Conservation (phyloP, 306 rosid genomes). For the Prunus mongolica region DNA sequence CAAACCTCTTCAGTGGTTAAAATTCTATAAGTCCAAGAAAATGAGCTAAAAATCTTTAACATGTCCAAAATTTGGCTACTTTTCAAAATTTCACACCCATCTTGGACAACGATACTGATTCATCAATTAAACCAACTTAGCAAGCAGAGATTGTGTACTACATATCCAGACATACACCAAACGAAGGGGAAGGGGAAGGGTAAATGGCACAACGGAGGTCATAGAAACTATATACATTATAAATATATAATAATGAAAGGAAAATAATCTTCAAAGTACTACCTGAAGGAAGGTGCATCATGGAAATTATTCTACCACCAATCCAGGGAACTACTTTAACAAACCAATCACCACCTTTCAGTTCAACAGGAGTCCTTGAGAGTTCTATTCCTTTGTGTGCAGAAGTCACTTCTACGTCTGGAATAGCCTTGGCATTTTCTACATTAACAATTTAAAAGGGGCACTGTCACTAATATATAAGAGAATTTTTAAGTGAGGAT, state of each 20-base stretch:
- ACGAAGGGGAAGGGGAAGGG: neutral
- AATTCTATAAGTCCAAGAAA: too few relatives aligned
- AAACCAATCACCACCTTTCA: conserved; percentile 69
- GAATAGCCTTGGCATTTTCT: conserved; percentile 69
- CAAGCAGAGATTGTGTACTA: neutral
- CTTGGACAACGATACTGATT: neutral
- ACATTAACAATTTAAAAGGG: conserved; percentile 15
- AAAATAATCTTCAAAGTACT: conserved; percentile 9
- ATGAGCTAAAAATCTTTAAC: too few relatives aligned
- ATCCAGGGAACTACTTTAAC: conserved; percentile 85
- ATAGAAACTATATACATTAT: neutral
- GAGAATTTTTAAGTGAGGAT: neutral
- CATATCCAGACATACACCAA: neutral
- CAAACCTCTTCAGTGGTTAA: too few relatives aligned
- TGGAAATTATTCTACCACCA: conserved; percentile 91
- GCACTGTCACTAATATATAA: neutral
- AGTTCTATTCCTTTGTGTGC: conserved; percentile 60
- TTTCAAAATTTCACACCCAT: neutral
- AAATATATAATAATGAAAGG: neutral
- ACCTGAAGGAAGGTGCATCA: conserved; percentile 85
- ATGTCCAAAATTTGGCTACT: too few relatives aligned
- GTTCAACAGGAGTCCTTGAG: conserved; percentile 64
- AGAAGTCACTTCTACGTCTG: conserved; percentile 58
- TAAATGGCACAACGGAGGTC: neutral
- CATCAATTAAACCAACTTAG: neutral